phyloP scores from a whole-genome alignment of 352 stramenopile species.

The Phytophthora litchii region DNA sequence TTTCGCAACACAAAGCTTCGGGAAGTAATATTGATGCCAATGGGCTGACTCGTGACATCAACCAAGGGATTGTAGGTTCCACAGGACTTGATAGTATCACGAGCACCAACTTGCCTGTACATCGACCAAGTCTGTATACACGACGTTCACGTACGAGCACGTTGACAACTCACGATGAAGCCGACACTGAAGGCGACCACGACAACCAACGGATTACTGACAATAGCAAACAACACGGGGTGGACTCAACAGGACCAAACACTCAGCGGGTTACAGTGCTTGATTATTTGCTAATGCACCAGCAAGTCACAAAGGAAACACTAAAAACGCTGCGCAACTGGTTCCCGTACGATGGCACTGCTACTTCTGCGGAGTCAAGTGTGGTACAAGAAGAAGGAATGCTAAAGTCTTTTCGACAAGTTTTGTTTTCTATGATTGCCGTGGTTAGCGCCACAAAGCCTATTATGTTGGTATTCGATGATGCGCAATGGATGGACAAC shows the following conservation, averaged over 20 bases:
- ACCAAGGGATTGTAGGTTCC: constrained; percentile 2
- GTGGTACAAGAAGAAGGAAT: constrained; percentile 48
- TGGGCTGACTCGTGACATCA: not conserved
- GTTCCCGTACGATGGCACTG: constrained; percentile 42
- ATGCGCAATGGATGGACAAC: constrained; percentile 80
- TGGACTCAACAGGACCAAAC: constrained; percentile 15
- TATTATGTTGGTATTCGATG: constrained; percentile 75
- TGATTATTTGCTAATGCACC: constrained; percentile 60
- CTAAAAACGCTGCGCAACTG: constrained; percentile 53
- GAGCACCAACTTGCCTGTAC: constrained; percentile 13
- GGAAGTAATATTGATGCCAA: constrained; percentile 17
- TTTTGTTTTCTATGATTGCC: constrained; percentile 65
- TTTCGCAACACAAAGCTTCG: constrained; percentile 16
- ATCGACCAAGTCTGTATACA: constrained; percentile 26
- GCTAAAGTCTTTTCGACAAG: constrained; percentile 51
- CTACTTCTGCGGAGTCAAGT: constrained; percentile 9
- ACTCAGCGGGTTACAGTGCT: constrained; percentile 55
- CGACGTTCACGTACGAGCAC: constrained; percentile 29
- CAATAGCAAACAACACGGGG: not conserved
- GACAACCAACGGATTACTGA: constrained; percentile 7
- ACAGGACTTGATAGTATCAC: constrained; percentile 5
- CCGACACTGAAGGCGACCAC: constrained; percentile 13
- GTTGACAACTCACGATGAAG: constrained; percentile 34
- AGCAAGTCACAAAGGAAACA: constrained; percentile 48
- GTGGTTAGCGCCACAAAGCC: constrained; percentile 56